These are phyloP conservation scores for Trypanosoma boissoni DNA, from an alignment of 208 protist genomes.

Conservation along the genomic window DNA sequence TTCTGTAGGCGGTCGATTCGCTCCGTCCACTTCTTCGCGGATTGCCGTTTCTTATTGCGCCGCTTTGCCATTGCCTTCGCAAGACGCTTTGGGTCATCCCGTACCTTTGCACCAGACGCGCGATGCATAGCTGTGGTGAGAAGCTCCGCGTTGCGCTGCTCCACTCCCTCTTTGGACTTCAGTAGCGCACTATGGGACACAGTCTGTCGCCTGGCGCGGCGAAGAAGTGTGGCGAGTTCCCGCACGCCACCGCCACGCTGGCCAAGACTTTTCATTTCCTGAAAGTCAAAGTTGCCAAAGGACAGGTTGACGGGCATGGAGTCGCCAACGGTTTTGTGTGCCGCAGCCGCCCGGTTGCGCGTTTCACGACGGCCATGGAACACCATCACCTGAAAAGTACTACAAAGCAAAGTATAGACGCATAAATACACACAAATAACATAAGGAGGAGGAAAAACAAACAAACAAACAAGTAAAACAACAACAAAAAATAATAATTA, in stretches of 20 bases:
- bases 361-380: background rate
- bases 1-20: conserved; percentile 53
- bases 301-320: conserved; percentile 59
- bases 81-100: conserved; percentile 67
- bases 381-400: background rate
- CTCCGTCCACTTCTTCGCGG: conserved; percentile 75
- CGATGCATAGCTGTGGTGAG: conserved; percentile 59
- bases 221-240: conserved; percentile 57
- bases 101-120: conserved; percentile 56
- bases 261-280: conserved; percentile 61
- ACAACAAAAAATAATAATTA: background rate
- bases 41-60: conserved; percentile 74
- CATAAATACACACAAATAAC: background rate
- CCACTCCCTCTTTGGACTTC: conserved; percentile 29
- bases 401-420: background rate
- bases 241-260: conserved; percentile 75
- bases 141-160: conserved; percentile 52
- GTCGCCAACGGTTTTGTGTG: conserved; percentile 20
- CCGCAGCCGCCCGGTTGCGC: background rate
- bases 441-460: background rate
- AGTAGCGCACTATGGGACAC: conserved; percentile 41
- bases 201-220: conserved; percentile 37
- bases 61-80: conserved; percentile 68
- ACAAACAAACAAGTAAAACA: background rate
- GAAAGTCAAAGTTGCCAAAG: conserved; percentile 82